Conservation (phyloP, 1,284 basidiomycete genomes). For the Melampsora larici-populina region DNA sequence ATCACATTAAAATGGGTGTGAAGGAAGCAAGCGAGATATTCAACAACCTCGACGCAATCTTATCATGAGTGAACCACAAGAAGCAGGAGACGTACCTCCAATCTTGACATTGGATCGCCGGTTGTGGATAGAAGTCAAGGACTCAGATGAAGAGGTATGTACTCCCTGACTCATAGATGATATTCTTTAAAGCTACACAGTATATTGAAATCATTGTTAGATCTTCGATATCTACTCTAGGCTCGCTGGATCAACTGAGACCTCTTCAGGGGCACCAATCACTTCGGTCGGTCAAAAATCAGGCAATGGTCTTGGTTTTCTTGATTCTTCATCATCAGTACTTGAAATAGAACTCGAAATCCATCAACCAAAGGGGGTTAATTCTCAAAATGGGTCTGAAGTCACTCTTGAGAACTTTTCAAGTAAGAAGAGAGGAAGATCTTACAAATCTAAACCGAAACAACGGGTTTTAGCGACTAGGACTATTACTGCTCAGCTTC, state of each 20-base stretch:
- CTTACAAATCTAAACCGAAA: not conserved
- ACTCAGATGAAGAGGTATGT: slow-evolving; percentile 27
- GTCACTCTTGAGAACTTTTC: not conserved
- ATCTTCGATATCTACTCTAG: slow-evolving; percentile 19
- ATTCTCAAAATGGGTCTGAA: not conserved
- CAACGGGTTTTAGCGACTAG: not conserved
- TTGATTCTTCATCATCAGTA: slow-evolving; percentile 9
- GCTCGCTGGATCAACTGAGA: slow-evolving; percentile 11
- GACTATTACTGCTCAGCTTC: slow-evolving; percentile 1
- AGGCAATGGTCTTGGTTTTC: slow-evolving; percentile 10
- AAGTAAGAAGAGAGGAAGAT: not conserved
- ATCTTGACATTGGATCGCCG: slow-evolving; percentile 5
- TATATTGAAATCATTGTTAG: slow-evolving; percentile 1
- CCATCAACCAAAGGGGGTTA: not conserved
- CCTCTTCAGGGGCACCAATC: not conserved
- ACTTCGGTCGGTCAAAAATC: not conserved
- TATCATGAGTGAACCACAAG: not conserved
- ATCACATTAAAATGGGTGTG: no score
- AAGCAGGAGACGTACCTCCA: not conserved
- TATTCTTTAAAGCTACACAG: not conserved
- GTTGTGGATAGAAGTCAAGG: not conserved
- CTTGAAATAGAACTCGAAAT: slow-evolving; percentile 12
- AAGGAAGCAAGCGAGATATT: not conserved
- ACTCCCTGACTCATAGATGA: not conserved
- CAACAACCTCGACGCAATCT: not conserved